A percentile compares a stretch with the other conserved stretches of the same genome.
Conservation (phyloP, 169 alveolate genomes). For the Eimeria acervulina region DNA sequence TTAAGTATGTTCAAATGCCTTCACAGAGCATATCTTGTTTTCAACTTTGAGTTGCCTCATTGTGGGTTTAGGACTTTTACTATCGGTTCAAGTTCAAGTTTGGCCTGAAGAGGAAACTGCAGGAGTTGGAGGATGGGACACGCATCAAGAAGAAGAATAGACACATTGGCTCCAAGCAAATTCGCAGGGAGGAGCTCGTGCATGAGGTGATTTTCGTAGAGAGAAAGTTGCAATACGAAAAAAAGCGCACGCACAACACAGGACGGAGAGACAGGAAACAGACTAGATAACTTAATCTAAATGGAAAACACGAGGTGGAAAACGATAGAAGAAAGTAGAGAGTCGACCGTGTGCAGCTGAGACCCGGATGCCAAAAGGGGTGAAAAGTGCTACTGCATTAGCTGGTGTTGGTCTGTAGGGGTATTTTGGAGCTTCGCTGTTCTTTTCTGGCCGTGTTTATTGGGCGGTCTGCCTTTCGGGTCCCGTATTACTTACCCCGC, state of each 20-base stretch:
- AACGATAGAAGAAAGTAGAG: no score
- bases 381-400: neutral
- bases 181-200: conserved; percentile 83
- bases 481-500: neutral
- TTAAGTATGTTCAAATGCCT: neutral
- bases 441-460: neutral
- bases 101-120: conserved; percentile 86
- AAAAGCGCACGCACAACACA: neutral
- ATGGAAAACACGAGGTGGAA: neutral
- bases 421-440: neutral
- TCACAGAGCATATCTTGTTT: no score
- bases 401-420: neutral
- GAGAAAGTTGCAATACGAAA: neutral
- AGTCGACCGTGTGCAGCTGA: neutral
- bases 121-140: conserved; percentile 80
- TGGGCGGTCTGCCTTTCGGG: neutral
- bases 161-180: conserved; percentile 79
- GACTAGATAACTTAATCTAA: neutral
- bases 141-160: conserved; percentile 81
- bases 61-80: conserved; percentile 80
- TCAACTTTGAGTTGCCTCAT: no score
- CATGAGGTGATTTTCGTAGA: conserved; percentile 53
- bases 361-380: neutral
- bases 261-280: neutral
- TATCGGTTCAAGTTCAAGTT: conserved; percentile 86